Percentiles rank a stretch among this genome's conserved stretches.
These are phyloP conservation scores for Diaporthe amygdali DNA, from an alignment of 2,329 filamentous ascomycete species.

Conservation along the genomic window DNA sequence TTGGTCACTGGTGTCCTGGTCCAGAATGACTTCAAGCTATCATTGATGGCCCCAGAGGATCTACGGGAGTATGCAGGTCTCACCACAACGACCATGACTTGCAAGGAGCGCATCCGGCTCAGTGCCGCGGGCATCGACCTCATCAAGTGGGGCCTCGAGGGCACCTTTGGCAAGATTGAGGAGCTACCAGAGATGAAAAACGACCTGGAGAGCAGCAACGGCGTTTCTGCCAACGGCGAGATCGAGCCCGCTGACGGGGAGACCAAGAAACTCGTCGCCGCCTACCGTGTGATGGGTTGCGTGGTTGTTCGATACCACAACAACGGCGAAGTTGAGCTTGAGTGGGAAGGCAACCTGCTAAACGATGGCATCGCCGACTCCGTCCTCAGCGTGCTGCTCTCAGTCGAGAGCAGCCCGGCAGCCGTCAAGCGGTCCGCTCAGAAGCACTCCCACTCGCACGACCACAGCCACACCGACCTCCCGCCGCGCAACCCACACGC, in stretches of 20 bases:
- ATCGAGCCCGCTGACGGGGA: conserved; percentile 63
- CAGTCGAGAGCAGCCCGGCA: conserved; percentile 91
- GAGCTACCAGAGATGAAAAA: conserved; percentile 61
- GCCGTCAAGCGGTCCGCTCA: conserved; percentile 80
- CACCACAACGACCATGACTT: conserved; percentile 91
- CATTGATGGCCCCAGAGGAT: conserved; percentile 95
- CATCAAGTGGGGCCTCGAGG: conserved; percentile 91
- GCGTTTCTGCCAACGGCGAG: conserved; percentile 38
- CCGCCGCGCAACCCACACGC: conserved; percentile 73
- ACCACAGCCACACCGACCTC: conserved; percentile 46
- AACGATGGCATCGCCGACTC: conserved; percentile 99
- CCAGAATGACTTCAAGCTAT: conserved; percentile 97
- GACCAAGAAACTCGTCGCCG: conserved; percentile 56
- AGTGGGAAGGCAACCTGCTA: conserved; percentile 98
- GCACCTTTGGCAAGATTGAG: conserved; percentile 89
- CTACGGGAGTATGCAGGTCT: conserved; percentile 95
- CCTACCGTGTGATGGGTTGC: conserved; percentile 86
- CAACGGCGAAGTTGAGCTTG: conserved; percentile 83
- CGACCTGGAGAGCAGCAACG: conserved; percentile 31
- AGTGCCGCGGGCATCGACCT: conserved; percentile 89
- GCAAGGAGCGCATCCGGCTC: conserved; percentile 87
- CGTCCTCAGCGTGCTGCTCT: conserved; percentile 89
- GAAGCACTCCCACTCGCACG: conserved; percentile 46
- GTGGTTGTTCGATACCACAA: conserved; percentile 79
- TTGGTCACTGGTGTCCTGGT: conserved; percentile 91